These are phyloP conservation scores for Clohesyomyces aquaticus DNA, from an alignment of 495 filamentous ascomycete genomes.

Conservation along the genomic window DNA sequence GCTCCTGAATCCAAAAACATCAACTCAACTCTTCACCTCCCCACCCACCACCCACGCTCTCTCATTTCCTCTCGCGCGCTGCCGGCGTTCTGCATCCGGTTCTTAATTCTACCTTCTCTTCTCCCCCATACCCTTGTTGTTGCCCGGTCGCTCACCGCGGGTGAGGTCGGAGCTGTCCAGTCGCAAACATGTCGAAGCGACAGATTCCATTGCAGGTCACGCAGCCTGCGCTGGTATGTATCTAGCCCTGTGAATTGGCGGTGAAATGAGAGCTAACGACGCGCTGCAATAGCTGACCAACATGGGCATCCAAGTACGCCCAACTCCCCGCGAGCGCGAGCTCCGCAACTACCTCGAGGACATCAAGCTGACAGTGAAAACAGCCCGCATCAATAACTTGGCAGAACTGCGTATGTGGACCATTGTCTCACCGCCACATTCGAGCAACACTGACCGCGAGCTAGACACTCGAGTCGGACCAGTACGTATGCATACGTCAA, in stretches of 20 bases:
- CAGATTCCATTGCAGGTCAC: constrained; percentile 34
- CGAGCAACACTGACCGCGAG: constrained; percentile 19
- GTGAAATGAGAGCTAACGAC: constrained; percentile 15
- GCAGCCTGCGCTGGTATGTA: constrained; percentile 33
- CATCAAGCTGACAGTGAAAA: constrained; percentile 7
- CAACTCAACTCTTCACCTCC: constrained; percentile 21
- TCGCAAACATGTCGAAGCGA: constrained; percentile 42
- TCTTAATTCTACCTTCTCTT: constrained; percentile 29
- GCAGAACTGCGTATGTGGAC: constrained; percentile 84
- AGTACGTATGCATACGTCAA: constrained; percentile 93
- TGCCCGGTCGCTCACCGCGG: constrained; percentile 22
- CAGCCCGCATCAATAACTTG: constrained; percentile 88
- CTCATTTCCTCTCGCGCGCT: constrained; percentile 36
- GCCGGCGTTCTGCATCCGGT: constrained; percentile 34
- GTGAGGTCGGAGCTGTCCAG: constrained; percentile 38
- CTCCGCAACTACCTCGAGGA: constrained; percentile 3
- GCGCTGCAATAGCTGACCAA: constrained; percentile 63
- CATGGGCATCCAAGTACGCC: constrained; percentile 78
- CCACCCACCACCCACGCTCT: constrained; percentile 20
- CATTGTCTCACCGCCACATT: not conserved
- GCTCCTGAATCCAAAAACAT: constrained; percentile 35
- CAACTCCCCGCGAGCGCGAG: constrained; percentile 1
- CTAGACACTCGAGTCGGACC: constrained; percentile 95
- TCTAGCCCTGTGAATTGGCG: not conserved
- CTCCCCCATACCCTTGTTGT: constrained; percentile 27